Conservation (phyloP, 495 filamentous ascomycete species). For the Aspergillus sclerotiicarbonarius region DNA sequence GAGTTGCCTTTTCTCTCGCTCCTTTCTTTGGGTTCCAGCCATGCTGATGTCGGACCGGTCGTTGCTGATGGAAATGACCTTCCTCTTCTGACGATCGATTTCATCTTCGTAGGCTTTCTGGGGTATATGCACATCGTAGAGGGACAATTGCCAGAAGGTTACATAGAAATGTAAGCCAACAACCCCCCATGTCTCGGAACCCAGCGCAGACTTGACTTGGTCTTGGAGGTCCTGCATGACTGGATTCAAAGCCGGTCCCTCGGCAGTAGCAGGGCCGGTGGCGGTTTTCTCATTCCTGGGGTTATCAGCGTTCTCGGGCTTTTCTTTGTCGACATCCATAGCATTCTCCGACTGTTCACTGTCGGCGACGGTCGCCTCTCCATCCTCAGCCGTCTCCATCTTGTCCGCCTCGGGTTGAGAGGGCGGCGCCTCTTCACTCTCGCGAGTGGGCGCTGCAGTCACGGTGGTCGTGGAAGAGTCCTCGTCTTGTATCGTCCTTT, state of each 20-base stretch:
- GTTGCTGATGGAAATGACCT: constrained; percentile 58
- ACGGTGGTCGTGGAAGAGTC: constrained; percentile 11
- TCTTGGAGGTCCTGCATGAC: constrained; percentile 75
- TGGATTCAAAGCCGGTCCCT: constrained; percentile 59
- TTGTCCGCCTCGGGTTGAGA: constrained; percentile 29
- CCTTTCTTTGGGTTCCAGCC: constrained; percentile 59
- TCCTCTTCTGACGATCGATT: constrained; percentile 57
- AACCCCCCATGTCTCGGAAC: constrained; percentile 60
- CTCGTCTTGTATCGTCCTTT: constrained; percentile 29
- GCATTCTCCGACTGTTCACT: constrained; percentile 17
- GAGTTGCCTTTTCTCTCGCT: constrained; percentile 59
- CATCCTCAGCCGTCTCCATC: constrained; percentile 36
- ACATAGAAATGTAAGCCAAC: constrained; percentile 78
- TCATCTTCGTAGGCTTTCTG: constrained; percentile 72
- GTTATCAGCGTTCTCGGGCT: constrained; percentile 12
- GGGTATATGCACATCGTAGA: constrained; percentile 74
- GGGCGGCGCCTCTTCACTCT: constrained; percentile 21
- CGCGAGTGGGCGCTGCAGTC: constrained; percentile 15
- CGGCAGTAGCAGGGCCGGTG: constrained; percentile 12
- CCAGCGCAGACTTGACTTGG: constrained; percentile 59
- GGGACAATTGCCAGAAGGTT: constrained; percentile 88
- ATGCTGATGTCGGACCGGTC: constrained; percentile 71
- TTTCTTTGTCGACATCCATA: constrained; percentile 43
- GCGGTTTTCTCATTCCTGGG: constrained; percentile 14
- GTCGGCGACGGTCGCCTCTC: constrained; percentile 16